Conservation (phyloP, 768 basidiomycete genomes). For the Tricholoma hemisulphureum region DNA sequence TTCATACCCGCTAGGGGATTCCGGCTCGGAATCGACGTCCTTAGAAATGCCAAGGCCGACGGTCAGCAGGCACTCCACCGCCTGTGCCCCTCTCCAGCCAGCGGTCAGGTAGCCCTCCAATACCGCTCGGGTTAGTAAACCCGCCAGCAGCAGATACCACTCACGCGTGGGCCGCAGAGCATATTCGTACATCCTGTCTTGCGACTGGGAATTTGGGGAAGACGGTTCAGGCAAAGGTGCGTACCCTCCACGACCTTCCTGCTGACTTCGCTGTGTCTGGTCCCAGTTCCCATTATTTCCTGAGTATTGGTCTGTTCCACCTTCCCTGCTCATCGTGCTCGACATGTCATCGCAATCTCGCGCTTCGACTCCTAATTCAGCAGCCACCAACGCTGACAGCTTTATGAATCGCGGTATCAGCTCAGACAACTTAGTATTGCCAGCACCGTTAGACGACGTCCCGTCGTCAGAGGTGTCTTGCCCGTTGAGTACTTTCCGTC, state of each 20-base stretch:
- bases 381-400: constrained; percentile 75
- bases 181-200: constrained; percentile 38
- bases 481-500: constrained; percentile 40
- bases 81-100: constrained; percentile 73
- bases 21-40: constrained; percentile 31
- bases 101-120: constrained; percentile 82
- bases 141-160: constrained; percentile 81
- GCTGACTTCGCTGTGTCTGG: constrained; percentile 8
- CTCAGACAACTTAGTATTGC: constrained; percentile 64
- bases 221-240: constrained; percentile 13
- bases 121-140: constrained; percentile 77
- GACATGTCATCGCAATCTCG: constrained; percentile 50
- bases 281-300: constrained; percentile 17
- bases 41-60: constrained; percentile 58
- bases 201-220: constrained; percentile 15
- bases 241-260: constrained; percentile 3
- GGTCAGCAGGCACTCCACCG: constrained; percentile 68
- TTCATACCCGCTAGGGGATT: constrained; percentile 41
- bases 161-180: constrained; percentile 67
- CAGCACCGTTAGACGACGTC: constrained; percentile 40
- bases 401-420: constrained; percentile 71
- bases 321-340: constrained; percentile 26
- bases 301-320: constrained; percentile 21
- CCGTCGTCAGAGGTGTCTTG: constrained; percentile 8
- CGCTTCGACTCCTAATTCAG: constrained; percentile 72